phyloP scores from a whole-genome alignment of 768 basidiomycete species.

The Chalciporus piperatus region DNA sequence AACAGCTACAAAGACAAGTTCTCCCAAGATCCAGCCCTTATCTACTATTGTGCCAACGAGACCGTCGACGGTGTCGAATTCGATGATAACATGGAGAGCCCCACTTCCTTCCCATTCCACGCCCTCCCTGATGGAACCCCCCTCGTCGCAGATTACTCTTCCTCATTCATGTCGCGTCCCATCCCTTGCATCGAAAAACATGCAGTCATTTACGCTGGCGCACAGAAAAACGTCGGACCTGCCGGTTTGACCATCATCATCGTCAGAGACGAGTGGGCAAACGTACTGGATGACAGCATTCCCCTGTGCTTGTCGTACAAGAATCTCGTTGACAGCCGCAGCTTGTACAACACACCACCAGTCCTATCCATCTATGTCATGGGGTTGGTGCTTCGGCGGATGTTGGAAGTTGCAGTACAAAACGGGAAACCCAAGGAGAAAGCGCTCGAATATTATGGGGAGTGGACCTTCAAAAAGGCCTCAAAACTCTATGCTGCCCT shows the following conservation, averaged over 20 bases:
- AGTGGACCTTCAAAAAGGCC: conserved; percentile 68
- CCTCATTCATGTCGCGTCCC: conserved; percentile 93
- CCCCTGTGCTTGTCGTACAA: conserved; percentile 84
- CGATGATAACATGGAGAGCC: conserved; percentile 48
- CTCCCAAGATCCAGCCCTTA: conserved; percentile 77
- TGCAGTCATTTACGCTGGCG: conserved; percentile 94
- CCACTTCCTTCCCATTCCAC: conserved; percentile 80
- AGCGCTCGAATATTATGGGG: conserved; percentile 63
- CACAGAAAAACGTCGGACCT: conserved; percentile 97
- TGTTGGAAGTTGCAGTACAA: conserved; percentile 36
- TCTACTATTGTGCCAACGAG: conserved; percentile 99
- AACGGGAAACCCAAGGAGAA: conserved; percentile 40
- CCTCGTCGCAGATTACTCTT: conserved; percentile 93
- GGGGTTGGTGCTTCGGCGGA: conserved; percentile 77
- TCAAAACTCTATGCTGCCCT: conserved; percentile 73
- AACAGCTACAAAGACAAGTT: conserved; percentile 61
- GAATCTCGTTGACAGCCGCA: conserved; percentile 68
- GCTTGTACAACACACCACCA: conserved; percentile 91
- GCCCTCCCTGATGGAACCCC: conserved; percentile 61
- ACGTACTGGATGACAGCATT: conserved; percentile 65
- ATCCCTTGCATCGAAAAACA: conserved; percentile 87
- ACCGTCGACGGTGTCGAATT: conserved; percentile 96
- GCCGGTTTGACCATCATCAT: conserved; percentile 92
- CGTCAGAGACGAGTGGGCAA: conserved; percentile 87
- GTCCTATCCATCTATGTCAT: conserved; percentile 90